Conservation (phyloP, 169 alveolate species). For the Eimeria maxima region DNA sequence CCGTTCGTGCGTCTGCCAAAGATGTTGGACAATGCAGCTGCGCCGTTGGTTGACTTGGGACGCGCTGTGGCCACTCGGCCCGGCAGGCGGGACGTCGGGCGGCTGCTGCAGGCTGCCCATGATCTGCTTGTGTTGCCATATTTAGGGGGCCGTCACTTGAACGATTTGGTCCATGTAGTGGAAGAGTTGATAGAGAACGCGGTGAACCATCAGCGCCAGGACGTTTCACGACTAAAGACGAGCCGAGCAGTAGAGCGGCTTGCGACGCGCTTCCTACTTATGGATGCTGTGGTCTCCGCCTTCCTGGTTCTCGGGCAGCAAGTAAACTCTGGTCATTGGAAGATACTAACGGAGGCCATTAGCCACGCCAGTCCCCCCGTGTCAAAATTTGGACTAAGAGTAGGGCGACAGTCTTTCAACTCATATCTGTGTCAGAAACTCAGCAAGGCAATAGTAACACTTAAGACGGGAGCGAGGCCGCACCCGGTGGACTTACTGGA, state of each 20-base stretch:
- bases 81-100: background rate
- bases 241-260: background rate
- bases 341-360: background rate
- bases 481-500: background rate
- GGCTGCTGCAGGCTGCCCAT: background rate
- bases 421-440: background rate
- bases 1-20: constrained; percentile 27
- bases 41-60: background rate
- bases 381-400: background rate
- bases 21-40: background rate
- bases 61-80: background rate
- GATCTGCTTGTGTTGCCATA: background rate
- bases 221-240: background rate
- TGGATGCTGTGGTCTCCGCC: constrained; percentile 16
- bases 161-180: background rate
- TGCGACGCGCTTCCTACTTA: background rate
- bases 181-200: background rate
- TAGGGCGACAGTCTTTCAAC: background rate
- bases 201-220: background rate
- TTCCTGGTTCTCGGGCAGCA: background rate
- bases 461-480: constrained; percentile 6
- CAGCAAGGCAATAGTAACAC: constrained; percentile 2
- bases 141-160: background rate
- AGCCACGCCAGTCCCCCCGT: background rate
- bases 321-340: background rate